phyloP scores from a whole-genome alignment of 768 basidiomycete genomes.

The Cyathus striatus region DNA sequence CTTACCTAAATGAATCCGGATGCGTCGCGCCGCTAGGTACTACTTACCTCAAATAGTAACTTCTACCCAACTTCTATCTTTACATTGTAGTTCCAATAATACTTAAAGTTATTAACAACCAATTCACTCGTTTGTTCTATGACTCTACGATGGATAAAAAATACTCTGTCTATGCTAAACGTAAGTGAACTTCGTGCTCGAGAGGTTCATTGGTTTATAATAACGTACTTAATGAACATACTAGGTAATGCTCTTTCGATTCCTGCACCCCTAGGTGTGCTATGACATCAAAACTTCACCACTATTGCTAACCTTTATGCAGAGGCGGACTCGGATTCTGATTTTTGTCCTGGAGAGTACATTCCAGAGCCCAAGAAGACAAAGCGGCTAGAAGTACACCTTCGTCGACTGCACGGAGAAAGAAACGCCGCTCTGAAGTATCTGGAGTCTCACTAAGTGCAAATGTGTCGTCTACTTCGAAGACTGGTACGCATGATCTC shows the following conservation, averaged over 20 bases:
- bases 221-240: no score
- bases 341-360: conserved; percentile 39
- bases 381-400: conserved; percentile 8
- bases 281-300: no score
- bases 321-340: conserved; percentile 46
- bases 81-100: no score
- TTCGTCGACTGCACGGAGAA: not conserved
- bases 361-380: conserved; percentile 26
- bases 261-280: conserved; percentile 30
- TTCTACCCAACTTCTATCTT: no score
- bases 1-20: no score
- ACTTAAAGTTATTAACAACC: no score
- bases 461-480: not conserved
- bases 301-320: no score
- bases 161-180: conserved; percentile 10
- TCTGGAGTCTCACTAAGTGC: not conserved
- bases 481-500: not conserved
- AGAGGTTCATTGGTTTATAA: no score
- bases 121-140: not conserved
- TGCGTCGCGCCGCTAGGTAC: no score
- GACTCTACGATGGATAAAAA: no score
- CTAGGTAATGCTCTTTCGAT: conserved; percentile 27
- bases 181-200: no score
- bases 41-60: no score
- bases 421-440: not conserved